Evolutionary conservation across 1,284 basidiomycete species (phyloP), one percentile per base, ranked within the genome.

Genomic region (Mycena citricolor): DNA sequence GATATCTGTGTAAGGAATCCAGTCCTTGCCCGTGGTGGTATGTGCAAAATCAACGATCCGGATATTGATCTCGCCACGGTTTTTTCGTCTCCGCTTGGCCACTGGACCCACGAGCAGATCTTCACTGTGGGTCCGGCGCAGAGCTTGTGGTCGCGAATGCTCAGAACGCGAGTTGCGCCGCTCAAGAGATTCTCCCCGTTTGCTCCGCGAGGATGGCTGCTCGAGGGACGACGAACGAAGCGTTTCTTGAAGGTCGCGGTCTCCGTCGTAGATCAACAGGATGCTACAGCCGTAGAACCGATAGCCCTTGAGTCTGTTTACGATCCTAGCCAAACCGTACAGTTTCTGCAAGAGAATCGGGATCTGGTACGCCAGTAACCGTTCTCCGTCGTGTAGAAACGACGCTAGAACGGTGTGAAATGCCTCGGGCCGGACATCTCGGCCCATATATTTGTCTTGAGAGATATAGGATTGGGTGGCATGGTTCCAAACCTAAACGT

Each of bases 41-140:
- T 98, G 95, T 6, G 95, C 97, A 69, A 99, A 99, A 67, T 99
- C 95, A 48, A 99, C 97, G 44, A 99, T 84, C 21, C 94, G 90
- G 53, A 99, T 90, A 59, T 91, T 93, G 47, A 99, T 81, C 65
- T 97, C 93, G 30, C 97, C 97, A 17, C 90, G 82, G 59, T 83
- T 84, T 35, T 80, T 76, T 44, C 76, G 77, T 20, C 76, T 75
- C 26, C 80, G 79, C 60, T 80, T 80, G 1, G 73, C 75, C 17
- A 79, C 70, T 17, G 85, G 76, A 2, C 83, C 83, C 10, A 77
- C 63, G 31, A 87, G 71, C 21, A 89, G 62, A 58, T 90, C 84
- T 60, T 90, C 86, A 54, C 84, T 88, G 52, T 86, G 81, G 6
- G 83, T 79, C 31, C 86, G 80, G 34, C 86, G 77, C 26, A 90